Base-by-base conservation (phyloP, 768 basidiomycete genomes). In the Xerocomellus intermedius region DNA sequence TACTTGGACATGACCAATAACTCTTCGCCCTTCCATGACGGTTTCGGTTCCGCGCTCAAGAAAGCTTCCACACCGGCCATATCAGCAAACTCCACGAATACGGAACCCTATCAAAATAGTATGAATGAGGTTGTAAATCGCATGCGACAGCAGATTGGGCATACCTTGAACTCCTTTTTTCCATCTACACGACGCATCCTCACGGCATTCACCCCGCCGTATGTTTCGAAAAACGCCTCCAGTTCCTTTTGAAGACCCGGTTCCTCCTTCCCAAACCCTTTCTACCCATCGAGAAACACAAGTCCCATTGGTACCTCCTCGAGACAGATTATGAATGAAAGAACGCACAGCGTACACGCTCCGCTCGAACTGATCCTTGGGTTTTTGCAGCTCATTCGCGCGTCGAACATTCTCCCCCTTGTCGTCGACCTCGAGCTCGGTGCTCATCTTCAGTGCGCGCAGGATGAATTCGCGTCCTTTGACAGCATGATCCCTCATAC, bases 1-100 rank as follows among this genome's bases (percentile, higher is more conserved):
- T 62, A 92, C 89, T 98, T 98, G 60, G 88, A 80, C 94, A 96
- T 96, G 70, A 81, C 83, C 44, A 89, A 67, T 33, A 98, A 77
- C 59, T 91, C 87, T 16, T 79, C 74, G 28, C 82, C 92, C 12
- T 92, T 80, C 77, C 84, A 98, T 17, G 82, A 75, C 0, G 92
- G 92, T 69, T 93, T 90, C 0, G 88, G 86, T 39, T 92, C 89
- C 1, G 86, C 84, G 14, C 79, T 85, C 48, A 98, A 75, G 77
- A 98, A 96, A 14, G 78, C 78, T 21, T 87, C 81, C 32, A 86
- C 85, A 5, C 82, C 77, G 43, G 79, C 76, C 66, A 84, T 80
- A 60, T 91, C 84, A 22, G 83, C 76, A 66, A 91, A 98, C 73
- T 98, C 96, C 37, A 83, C 83, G 61, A 98, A 98, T n/a, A 95